phyloP scores from a whole-genome alignment of 2,329 filamentous ascomycete genomes.

The Fusarium proliferatum region DNA sequence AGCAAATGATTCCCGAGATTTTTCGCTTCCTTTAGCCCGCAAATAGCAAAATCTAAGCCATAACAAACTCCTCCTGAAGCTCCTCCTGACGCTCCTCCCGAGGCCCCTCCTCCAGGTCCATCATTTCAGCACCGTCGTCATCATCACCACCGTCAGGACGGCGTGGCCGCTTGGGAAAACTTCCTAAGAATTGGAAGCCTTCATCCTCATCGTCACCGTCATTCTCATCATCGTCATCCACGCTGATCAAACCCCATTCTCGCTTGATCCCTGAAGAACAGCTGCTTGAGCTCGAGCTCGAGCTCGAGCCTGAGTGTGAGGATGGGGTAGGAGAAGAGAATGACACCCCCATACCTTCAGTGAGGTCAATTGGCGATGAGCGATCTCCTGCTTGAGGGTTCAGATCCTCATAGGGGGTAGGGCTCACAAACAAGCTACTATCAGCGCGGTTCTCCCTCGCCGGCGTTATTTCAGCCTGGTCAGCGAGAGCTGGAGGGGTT shows the following conservation, averaged over 20 bases:
- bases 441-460: slow-evolving; percentile 12
- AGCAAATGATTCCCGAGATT: slow-evolving; percentile 6
- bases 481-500: no score
- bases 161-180: background rate
- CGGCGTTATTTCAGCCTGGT: background rate
- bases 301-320: background rate
- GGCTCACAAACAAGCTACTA: slow-evolving; percentile 30
- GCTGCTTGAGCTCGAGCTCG: background rate
- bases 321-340: background rate
- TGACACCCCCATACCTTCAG: background rate
- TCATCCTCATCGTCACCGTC: background rate
- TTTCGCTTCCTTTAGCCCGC: background rate
- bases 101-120: background rate
- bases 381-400: background rate
- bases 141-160: background rate
- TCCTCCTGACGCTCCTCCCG: background rate
- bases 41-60: background rate
- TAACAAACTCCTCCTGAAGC: background rate
- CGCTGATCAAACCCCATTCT: background rate
- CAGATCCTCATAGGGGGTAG: slow-evolving; percentile 18
- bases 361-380: background rate
- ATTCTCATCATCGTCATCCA: background rate
- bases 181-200: background rate
- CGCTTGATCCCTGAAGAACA: slow-evolving; percentile 1
- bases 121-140: background rate